phyloP scores from a whole-genome alignment of 2,329 filamentous ascomycete species.

The Fusarium agapanthi region DNA sequence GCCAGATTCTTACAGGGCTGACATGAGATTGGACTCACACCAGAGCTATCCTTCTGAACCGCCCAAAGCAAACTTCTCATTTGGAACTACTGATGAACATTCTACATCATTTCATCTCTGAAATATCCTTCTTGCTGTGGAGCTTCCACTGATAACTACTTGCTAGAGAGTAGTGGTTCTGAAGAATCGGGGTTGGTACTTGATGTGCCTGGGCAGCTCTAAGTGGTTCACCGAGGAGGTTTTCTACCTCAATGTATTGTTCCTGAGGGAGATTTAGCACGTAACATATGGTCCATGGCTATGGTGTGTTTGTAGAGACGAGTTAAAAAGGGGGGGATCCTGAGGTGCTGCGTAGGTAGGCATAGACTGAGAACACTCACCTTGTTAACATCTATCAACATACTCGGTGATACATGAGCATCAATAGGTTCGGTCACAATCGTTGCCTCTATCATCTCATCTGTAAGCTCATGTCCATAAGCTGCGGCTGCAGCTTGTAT shows the following conservation, averaged over 20 bases:
- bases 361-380: neutral
- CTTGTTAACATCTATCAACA: conserved; percentile 38
- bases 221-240: conserved; percentile 38
- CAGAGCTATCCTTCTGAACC: neutral
- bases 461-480: conserved; percentile 34
- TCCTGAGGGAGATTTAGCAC: conserved; percentile 23
- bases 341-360: neutral
- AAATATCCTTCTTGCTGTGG: conserved; percentile 4
- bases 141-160: conserved; percentile 38
- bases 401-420: conserved; percentile 36
- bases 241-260: conserved; percentile 41
- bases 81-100: neutral
- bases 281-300: neutral
- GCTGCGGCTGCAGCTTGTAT: conserved; percentile 33
- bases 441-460: conserved; percentile 34
- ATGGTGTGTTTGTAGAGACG: neutral
- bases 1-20: neutral
- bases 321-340: too few species aligned
- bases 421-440: conserved; percentile 37
- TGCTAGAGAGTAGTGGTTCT: conserved; percentile 33
- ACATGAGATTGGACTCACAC: neutral
- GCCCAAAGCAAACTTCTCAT: neutral
- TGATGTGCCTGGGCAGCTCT: conserved; percentile 30
- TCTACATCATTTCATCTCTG: neutral
- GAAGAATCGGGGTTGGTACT: conserved; percentile 24